Base-by-base conservation (phyloP, 2,329 filamentous ascomycete genomes). In the Sclerotinia spermophila region DNA sequence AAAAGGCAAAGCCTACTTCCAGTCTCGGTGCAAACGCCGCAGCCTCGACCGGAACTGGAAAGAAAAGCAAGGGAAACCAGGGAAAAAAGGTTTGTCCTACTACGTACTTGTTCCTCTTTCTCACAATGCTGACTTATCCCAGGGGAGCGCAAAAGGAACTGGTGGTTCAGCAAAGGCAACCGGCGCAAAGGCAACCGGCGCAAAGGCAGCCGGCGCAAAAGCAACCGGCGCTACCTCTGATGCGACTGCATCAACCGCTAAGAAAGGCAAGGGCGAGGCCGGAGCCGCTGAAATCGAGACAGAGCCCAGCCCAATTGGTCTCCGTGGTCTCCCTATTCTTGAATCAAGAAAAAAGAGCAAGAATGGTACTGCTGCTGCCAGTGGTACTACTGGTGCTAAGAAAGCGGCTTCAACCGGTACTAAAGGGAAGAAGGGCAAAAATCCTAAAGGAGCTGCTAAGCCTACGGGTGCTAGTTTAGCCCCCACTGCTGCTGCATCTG, bases 261-360 rank as follows among this genome's bases (percentile, higher is more conserved):
- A 73, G 68, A 74, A 72, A 38, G 72, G 62, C 27, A 73, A 72
- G 21, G 74, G 66, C 6, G 60, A 33, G 19, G 67, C 42, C 11
- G 44, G 27, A 15, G 17, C 53, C 15, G 61, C 67, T 68, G 30
- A 24, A 24, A 30, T 45, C 15, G 55, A 44, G 42, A 30, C 1
- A 27, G 68, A 76, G 24, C 27, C 74, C 33, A 64, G 62, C 56
- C 30, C 38, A 17, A 67, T 76, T 15, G 67, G 72, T 55, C 73
- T 75, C 17, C 70, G 74, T 71, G 56, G 68, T 48, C 40, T 72
- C 3, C 74, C 72, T 10, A 65, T 71, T 0, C 72, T 75, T 30
- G 73, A 76, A 55, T 30, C 70, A 11, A 38, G 74, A 62, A 75
- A 75, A 48, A 62, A 55, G 33, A 71, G 73, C 59, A 74, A 75